Percentiles rank a stretch among this genome's conserved stretches.
Conservation (phyloP, 2,329 filamentous ascomycete species). For the Cladosporium sphaerospermum region DNA sequence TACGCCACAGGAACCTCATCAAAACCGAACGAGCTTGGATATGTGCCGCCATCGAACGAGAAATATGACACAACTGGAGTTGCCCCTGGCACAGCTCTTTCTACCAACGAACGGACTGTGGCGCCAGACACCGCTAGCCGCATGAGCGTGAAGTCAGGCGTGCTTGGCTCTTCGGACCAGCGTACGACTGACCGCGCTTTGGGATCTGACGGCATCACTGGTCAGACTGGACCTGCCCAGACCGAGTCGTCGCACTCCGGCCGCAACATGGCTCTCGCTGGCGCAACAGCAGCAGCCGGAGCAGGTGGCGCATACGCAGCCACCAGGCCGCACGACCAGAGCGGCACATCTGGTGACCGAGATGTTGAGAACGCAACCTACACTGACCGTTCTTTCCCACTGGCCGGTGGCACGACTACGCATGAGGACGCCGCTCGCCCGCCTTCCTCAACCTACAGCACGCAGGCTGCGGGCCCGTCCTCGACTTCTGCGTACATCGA, state of each 20-base stretch:
- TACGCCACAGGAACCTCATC: background rate
- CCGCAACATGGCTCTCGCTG: slow-evolving; percentile 14
- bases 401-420: slow-evolving; percentile 12
- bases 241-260: slow-evolving; percentile 4
- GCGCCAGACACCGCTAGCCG: slow-evolving; percentile 22
- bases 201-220: background rate
- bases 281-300: slow-evolving; percentile 28
- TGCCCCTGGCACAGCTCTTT: slow-evolving; percentile 1
- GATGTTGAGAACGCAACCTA: slow-evolving; percentile 23
- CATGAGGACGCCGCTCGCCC: slow-evolving; percentile 9
- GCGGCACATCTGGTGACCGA: slow-evolving; percentile 11
- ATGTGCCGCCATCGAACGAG: slow-evolving; percentile 1
- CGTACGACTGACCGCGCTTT: background rate
- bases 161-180: slow-evolving; percentile 26
- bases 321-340: slow-evolving; percentile 11
- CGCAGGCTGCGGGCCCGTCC: background rate
- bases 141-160: slow-evolving; percentile 37
- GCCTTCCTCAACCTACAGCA: background rate
- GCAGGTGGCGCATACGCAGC: slow-evolving; percentile 15
- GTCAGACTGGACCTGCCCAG: background rate
- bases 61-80: slow-evolving; percentile 1
- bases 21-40: background rate
- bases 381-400: slow-evolving; percentile 21
- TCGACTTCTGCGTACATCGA: slow-evolving; percentile 2
- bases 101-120: slow-evolving; percentile 11